Conservation (phyloP, 495 filamentous ascomycete species). For the Talaromyces liani region DNA sequence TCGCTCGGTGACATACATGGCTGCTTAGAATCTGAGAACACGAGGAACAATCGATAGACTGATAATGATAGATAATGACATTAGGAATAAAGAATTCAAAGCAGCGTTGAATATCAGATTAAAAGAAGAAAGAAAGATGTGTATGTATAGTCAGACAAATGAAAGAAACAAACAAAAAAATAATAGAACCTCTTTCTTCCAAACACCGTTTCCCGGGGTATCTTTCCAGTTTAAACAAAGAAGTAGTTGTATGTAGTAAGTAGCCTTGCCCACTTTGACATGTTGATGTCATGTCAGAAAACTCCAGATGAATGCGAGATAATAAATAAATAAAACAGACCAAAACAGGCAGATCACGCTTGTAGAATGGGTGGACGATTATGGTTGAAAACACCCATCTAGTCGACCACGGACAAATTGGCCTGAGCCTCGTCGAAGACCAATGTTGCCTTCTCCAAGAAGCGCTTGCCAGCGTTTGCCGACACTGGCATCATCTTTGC, state of each 20-base stretch:
- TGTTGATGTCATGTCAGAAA: not conserved
- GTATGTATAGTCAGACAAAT: not conserved
- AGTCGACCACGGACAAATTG: conserved; percentile 44
- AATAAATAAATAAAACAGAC: conserved; percentile 4
- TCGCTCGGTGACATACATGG: not conserved
- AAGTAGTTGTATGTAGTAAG: not conserved
- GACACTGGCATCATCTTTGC: conserved; percentile 55
- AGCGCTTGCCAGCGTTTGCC: conserved; percentile 64
- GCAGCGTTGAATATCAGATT: not conserved
- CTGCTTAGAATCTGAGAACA: not conserved
- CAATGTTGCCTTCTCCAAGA: conserved; percentile 52
- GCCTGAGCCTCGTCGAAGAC: conserved; percentile 33
- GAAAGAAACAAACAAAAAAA: not conserved
- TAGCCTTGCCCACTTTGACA: not conserved
- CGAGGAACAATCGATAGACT: not conserved
- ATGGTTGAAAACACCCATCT: conserved; percentile 27
- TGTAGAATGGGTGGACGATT: not conserved
- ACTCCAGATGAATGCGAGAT: conserved; percentile 10
- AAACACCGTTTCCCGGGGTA: conserved; percentile 1
- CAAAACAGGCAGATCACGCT: not conserved
- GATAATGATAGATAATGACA: not conserved
- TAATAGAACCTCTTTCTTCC: conserved; percentile 7
- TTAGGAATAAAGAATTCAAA: not conserved
- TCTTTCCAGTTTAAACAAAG: not conserved
- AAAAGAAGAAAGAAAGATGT: not conserved